Evolutionary conservation across 139 green algal genomes (phyloP), one percentile per base, ranked within the genome.

Genomic region (Bryopsis sp.): DNA sequence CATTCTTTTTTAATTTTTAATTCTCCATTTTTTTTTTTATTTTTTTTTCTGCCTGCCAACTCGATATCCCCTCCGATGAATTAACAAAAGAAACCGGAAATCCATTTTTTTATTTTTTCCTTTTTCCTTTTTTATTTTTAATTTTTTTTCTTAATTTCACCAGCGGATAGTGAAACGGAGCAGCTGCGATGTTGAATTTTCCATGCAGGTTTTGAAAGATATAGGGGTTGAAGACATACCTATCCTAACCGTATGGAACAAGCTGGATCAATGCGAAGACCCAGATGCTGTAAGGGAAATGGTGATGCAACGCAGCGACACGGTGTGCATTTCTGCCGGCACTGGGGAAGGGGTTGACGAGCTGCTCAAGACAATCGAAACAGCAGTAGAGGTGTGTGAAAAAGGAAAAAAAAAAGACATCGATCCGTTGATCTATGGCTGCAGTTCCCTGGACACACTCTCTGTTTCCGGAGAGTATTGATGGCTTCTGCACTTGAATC

Each of bases 231-330:
- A 67, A 4, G 43, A 82, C 38, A 76, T 93, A 1, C 89, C 92
- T 2, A 47, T 88, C 3, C 31, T 97, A 2, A 92, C 83, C 0
- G 90, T 95, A 24, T 97, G 92, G 92, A 97, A 97, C 84, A 97
- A 97, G 84, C 74, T 91, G 5, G 92, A 97, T 62, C 70, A 73
- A 0, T 71, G 88, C 50, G 85, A 85, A 2, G 82, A 79, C 0
- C 74, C 82, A 47, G 81, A 95, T 46, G 48, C 58, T 1, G 73
- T 64, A 1, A 70, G 87, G 2, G 76, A 74, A 19, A 48, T 63
- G 8, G 67, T 69, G 26, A 58, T 46, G 26, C 68, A 68, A 26
- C 32, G 64, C 2, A 67, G 68, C 43, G 64, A 74, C 67, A 83
- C 74, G 8, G 74, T 87, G 35, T 86, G 79, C 48, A 82, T 90